These are phyloP conservation scores for Zoysia japonica DNA, from an alignment of 176 grass and related monocot species.

Conservation along the genomic window DNA sequence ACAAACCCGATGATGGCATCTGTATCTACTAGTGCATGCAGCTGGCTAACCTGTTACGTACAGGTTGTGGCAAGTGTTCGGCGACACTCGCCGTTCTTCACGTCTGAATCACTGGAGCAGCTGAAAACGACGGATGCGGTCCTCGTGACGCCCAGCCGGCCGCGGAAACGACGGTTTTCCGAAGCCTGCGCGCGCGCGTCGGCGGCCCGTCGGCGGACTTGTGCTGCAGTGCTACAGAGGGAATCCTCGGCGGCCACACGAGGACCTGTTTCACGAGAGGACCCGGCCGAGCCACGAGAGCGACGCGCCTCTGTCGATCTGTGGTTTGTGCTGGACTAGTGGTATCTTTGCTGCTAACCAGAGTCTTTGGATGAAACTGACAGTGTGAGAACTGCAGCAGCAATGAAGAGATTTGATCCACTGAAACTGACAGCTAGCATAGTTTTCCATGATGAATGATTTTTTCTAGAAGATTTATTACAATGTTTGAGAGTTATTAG, in stretches of 20 bases:
- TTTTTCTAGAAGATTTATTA: too few relatives aligned
- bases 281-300: not conserved
- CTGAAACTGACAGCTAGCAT: not conserved
- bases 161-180: not conserved
- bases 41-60: too few relatives aligned
- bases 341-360: not conserved
- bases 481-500: too few relatives aligned
- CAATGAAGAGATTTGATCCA: not conserved
- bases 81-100: not conserved
- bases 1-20: too few relatives aligned
- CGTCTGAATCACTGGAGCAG: not conserved
- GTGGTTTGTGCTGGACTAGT: not conserved
- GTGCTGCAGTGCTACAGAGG: conserved; percentile 24
- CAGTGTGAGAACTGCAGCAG: not conserved
- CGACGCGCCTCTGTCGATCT: not conserved
- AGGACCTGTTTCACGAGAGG: conserved; percentile 10
- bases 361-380: not conserved
- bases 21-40: too few relatives aligned
- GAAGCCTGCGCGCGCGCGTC: not conserved
- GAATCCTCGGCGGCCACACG: conserved; percentile 33
- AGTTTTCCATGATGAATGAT: too few relatives aligned
- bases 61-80: too few relatives aligned
- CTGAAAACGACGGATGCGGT: not conserved
- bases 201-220: not conserved
- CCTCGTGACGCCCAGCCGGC: conserved; percentile 9